phyloP scores from a whole-genome alignment of 148 eudicot genomes.

The Amaranthus cruentus region DNA sequence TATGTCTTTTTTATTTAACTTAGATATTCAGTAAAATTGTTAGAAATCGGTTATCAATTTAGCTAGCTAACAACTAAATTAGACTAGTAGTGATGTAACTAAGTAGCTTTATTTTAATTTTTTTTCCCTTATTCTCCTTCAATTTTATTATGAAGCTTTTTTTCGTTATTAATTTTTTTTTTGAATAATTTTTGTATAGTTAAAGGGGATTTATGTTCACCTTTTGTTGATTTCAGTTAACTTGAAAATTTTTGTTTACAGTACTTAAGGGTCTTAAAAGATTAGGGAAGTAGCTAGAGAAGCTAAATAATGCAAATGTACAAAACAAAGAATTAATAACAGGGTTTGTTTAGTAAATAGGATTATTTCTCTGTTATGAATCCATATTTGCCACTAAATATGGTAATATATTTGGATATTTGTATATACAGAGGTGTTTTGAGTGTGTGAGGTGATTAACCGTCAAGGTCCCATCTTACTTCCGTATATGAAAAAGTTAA shows the following conservation, averaged over 20 bases:
- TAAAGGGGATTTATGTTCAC: too few species aligned
- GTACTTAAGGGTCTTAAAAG: background rate
- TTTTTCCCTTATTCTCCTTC: background rate
- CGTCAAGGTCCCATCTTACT: too few species aligned
- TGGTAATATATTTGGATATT: too few species aligned
- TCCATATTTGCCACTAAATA: too few species aligned
- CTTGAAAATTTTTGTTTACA: background rate
- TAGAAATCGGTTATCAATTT: background rate
- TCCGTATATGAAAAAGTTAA: too few species aligned
- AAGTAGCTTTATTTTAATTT: background rate
- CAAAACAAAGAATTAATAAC: background rate
- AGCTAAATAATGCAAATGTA: background rate
- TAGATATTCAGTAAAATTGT: background rate
- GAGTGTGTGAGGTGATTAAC: too few species aligned
- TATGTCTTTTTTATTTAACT: background rate
- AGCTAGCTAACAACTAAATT: slow-evolving; percentile 2
- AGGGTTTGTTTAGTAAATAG: too few species aligned
- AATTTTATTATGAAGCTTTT: background rate
- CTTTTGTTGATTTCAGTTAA: background rate
- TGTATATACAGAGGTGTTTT: too few species aligned
- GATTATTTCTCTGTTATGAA: too few species aligned
- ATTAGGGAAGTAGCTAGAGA: slow-evolving; percentile 1
- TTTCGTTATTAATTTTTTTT: background rate
- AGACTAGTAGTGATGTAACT: background rate
- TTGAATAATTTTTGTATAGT: background rate